Conservation (phyloP, 2,329 filamentous ascomycete species). For the Raffaelea arxii region DNA sequence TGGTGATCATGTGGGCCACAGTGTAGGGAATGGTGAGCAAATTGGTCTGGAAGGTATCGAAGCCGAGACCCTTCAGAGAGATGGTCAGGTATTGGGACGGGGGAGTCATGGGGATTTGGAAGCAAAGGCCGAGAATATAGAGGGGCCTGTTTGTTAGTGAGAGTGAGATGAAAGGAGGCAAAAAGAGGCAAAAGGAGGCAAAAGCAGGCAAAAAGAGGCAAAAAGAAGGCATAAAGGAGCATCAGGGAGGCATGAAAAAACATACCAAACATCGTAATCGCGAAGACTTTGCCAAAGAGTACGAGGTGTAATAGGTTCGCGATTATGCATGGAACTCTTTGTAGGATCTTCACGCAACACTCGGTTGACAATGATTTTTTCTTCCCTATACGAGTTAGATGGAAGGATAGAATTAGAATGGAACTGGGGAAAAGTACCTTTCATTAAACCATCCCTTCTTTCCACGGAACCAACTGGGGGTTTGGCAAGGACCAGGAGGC, state of each 20-base stretch:
- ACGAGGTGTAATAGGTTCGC: slow-evolving; percentile 40
- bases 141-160: slow-evolving; percentile 26
- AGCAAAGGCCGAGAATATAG: slow-evolving; percentile 42
- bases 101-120: slow-evolving; percentile 41
- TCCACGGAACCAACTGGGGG: slow-evolving; percentile 42
- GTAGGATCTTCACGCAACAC: slow-evolving; percentile 48
- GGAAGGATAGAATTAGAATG: neutral
- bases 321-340: slow-evolving; percentile 52
- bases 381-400: slow-evolving; percentile 40
- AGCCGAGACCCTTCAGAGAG: slow-evolving; percentile 46
- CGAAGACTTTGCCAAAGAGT: slow-evolving; percentile 40
- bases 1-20: slow-evolving; percentile 25
- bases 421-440: slow-evolving; percentile 16
- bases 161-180: neutral
- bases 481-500: slow-evolving; percentile 41
- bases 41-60: slow-evolving; percentile 52
- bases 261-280: slow-evolving; percentile 20
- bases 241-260: no score
- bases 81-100: slow-evolving; percentile 49
- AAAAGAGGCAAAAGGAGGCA: neutral
- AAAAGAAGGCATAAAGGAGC: neutral
- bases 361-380: slow-evolving; percentile 52
- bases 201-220: neutral
- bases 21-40: slow-evolving; percentile 50
- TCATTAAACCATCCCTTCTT: slow-evolving; percentile 51